phyloP scores from a whole-genome alignment of 371 early-diverging fungal genomes.

The Entomophthora muscae region DNA sequence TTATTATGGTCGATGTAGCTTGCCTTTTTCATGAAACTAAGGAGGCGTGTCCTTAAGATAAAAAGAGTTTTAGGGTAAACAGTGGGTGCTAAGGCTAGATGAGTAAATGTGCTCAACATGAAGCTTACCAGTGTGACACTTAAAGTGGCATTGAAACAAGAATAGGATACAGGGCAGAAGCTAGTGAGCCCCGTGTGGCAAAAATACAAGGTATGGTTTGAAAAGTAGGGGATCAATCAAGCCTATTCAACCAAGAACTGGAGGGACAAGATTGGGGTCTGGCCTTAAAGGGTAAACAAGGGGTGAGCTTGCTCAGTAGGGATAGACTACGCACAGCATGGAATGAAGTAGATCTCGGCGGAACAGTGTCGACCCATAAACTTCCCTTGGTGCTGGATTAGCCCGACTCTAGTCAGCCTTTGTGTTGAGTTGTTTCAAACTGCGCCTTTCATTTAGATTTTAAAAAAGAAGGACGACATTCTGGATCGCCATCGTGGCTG shows the following conservation, averaged over 20 bases:
- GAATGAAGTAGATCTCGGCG: background rate
- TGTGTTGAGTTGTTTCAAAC: too few relatives aligned
- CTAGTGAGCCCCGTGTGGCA: background rate
- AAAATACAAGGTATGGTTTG: background rate
- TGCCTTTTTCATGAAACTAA: background rate
- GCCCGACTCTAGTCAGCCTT: too few relatives aligned
- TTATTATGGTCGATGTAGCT: background rate
- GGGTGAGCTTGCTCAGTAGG: background rate
- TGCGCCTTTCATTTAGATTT: too few relatives aligned
- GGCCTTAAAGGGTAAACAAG: background rate
- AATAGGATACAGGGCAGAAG: background rate
- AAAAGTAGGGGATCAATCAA: background rate
- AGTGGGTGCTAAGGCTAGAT: background rate
- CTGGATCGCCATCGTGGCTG: too few relatives aligned
- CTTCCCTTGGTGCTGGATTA: too few relatives aligned
- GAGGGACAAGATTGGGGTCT: background rate
- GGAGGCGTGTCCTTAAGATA: background rate
- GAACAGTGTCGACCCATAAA: background rate
- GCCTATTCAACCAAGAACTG: background rate
- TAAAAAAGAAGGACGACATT: too few relatives aligned
- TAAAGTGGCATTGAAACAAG: background rate
- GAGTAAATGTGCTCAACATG: background rate
- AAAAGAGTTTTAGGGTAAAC: background rate
- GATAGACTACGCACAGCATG: background rate
- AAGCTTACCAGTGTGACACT: background rate